Percentiles rank a stretch among this genome's conserved stretches.
Conservation (phyloP, 768 basidiomycete genomes). For the Tephrocybe sp. region DNA sequence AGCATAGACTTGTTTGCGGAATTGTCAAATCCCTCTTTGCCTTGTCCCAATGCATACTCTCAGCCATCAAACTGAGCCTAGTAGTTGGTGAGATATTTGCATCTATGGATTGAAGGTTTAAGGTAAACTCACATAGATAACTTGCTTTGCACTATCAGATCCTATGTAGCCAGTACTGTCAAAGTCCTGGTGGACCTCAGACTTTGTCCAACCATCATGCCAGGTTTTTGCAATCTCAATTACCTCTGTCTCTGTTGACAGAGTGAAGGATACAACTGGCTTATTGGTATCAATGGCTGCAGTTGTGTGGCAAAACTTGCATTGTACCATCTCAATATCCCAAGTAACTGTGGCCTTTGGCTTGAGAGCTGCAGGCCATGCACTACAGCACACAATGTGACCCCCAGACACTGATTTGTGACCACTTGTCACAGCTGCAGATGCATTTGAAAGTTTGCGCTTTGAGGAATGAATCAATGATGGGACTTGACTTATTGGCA, state of each 20-base stretch:
- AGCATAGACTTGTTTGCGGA: constrained; percentile 6
- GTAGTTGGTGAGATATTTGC: too few species aligned
- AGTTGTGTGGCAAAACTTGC: background rate
- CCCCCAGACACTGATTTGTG: background rate
- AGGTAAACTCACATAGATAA: constrained; percentile 12
- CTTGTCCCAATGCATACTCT: constrained; percentile 19
- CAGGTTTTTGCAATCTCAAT: too few species aligned
- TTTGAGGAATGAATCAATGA: background rate
- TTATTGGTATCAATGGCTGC: background rate
- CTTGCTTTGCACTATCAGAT: constrained; percentile 10
- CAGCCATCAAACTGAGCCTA: too few species aligned
- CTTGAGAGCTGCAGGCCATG: background rate
- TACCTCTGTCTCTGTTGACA: too few species aligned
- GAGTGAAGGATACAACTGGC: background rate
- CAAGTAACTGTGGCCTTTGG: background rate
- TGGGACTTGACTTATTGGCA: background rate
- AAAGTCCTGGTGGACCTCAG: background rate
- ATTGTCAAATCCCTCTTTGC: background rate
- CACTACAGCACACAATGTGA: background rate
- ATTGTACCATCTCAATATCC: constrained; percentile 3
- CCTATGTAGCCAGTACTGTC: constrained; percentile 12
- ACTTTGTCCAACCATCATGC: background rate
- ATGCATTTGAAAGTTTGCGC: constrained; percentile 5
- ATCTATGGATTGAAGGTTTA: too few species aligned
- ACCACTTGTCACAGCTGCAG: background rate